Base-by-base conservation (phyloP, 148 eudicot genomes). In the Diospyros kaki region DNA sequence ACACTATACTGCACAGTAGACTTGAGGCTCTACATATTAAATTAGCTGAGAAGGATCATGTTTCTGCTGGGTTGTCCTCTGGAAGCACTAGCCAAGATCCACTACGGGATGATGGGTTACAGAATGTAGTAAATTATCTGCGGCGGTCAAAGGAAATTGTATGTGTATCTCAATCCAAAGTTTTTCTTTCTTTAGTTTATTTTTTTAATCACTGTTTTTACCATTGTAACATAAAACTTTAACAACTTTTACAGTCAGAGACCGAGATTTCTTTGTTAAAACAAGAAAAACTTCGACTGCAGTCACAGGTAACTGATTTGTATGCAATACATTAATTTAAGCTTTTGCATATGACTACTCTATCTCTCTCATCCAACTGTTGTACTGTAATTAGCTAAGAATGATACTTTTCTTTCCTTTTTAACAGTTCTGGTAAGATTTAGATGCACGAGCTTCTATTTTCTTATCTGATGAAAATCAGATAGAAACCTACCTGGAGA, bases 111-210 rank as follows among this genome's bases (percentile, higher is more conserved):
- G 81, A 86, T 66, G 98, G 97, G 78, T 74, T 95, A 77, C 97
- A 87, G 60, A 81, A 85, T 56, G 97, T 95, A 75, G 90, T 95
- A 73, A 91, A 77, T 73, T 95, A 95, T 87, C 91, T 95, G 69
- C 88, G 98, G 2, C 91, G 99, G 65, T 87, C 99, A 44, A 95
- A 91, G 87, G 99, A 95, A 83, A 93, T 95, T 75, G 90, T 86
- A 82, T 71, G 89, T 50, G 56, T 72, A 3, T 46, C 17, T 72
- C 51, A 42, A 75, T 54, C 7, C 66, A 9, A 2, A 51, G 14
- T 38, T 63, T 51, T 66, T 15, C 15, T 15, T 51, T 51, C 61
- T 44, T 66, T 39, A 28, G 52, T 10, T 75, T 18, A 5, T 7
- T 53, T 58, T 28, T 28, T 28, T 28, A 28, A 28, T 28, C 28